These are phyloP conservation scores for Diophrys appendiculata DNA, from an alignment of 73 alveolate genomes.

Conservation along the genomic window DNA sequence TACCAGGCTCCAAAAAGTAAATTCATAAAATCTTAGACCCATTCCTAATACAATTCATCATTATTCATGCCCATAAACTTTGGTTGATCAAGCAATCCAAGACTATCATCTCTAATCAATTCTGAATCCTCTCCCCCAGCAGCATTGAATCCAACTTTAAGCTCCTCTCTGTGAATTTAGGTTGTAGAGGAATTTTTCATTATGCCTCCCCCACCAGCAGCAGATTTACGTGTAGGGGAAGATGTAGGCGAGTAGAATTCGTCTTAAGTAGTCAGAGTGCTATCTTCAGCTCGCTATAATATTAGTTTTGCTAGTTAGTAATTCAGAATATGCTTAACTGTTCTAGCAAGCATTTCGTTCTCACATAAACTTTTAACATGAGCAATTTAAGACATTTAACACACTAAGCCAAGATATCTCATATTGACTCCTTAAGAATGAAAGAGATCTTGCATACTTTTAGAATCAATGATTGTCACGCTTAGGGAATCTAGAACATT, in stretches of 20 bases:
- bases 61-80: slow-evolving; percentile 27
- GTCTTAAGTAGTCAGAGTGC: too few species aligned
- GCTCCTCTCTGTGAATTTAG: too few species aligned
- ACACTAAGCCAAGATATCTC: slow-evolving; percentile 84
- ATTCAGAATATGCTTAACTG: slow-evolving; percentile 76
- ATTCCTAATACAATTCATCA: slow-evolving; percentile 27
- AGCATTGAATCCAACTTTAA: too few species aligned
- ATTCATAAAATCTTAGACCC: slow-evolving; percentile 52
- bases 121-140: too few species aligned
- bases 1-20: slow-evolving; percentile 39
- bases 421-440: slow-evolving; percentile 87
- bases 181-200: too few species aligned
- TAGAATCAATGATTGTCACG: slow-evolving; percentile 80
- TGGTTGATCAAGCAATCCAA: slow-evolving; percentile 18
- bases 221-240: too few species aligned
- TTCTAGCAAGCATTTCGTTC: slow-evolving; percentile 87
- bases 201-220: too few species aligned
- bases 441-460: slow-evolving; percentile 73
- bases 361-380: slow-evolving; percentile 83
- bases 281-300: too few species aligned
- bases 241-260: too few species aligned
- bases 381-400: slow-evolving; percentile 71
- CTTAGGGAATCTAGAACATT: slow-evolving; percentile 73
- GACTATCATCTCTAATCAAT: too few species aligned
- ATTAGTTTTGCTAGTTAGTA: slow-evolving; percentile 3